Base-by-base conservation (phyloP, 352 stramenopile genomes). In the Pythium grandisporangium region DNA sequence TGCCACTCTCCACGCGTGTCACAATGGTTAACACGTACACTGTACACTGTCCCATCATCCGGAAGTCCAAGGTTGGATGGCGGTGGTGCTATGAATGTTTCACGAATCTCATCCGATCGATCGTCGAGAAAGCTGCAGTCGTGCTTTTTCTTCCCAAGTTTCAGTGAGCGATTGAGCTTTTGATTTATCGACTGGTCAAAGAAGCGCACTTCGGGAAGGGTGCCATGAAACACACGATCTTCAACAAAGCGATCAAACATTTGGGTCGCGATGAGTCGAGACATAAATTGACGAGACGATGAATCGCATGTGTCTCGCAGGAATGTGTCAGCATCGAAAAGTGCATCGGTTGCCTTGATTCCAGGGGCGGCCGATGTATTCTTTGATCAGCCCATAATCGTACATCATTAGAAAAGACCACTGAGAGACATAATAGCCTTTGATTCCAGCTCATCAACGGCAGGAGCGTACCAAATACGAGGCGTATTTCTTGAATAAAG, bases 241-340 rank as follows among this genome's bases (percentile, higher is more conserved):
- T 88, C 72, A 41, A 84, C 70, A 38, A 92, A 92, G 2, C 78
- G 75, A 48, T 89, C 69, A 47, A 92, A 92, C 75, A 92, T 89
- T 38, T 91, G 77, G 6, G 77, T 88, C 21, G 38, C 57, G 20
- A 88, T 66, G 21, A 91, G 42, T 19, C 81, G 63, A 13, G 66
- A 36, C 17, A 91, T 54, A 57, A 87, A 88, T 20, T 70, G 57
- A 1, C 68, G 60, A 2, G 78, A 85, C 6, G 58, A 45, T 23
- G 60, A 38, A 46, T 91, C 77, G 27, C 59, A 61, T 46, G 83
- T 79, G 11, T 91, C 77, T 4, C 77, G 74, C 7, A 91, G 36
- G 43, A 88, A 91, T 1, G 56, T 37, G 16, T 84, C 69, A 17
- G 53, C 58, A 34, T 88, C 74, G 44, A 91, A 88, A 5, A 87